A percentile compares a stretch with the other conserved stretches of the same genome.
Evolutionary conservation across 495 filamentous ascomycete genomes (phyloP).

Genomic region (Podospora pseudoanserina): DNA sequence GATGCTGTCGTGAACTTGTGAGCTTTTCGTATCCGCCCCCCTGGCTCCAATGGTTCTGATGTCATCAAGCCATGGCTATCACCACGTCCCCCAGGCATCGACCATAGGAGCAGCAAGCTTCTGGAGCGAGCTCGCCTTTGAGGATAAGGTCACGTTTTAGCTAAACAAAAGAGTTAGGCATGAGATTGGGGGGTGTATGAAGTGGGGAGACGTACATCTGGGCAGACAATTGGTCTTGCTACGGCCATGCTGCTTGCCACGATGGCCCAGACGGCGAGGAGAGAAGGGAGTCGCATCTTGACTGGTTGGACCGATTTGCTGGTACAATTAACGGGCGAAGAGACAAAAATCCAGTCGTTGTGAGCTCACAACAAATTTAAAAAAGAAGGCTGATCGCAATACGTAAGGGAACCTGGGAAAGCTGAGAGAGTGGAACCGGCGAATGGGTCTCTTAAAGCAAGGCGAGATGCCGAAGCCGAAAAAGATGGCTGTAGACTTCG

Average conservation of each 20-base stretch:
- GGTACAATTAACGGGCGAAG: neutral
- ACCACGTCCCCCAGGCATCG: constrained; percentile 46
- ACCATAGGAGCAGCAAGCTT: constrained; percentile 50
- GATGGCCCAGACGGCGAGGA: constrained; percentile 23
- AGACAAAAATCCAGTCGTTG: neutral
- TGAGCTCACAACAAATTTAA: neutral
- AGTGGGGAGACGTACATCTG: constrained; percentile 31
- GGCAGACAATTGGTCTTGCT: constrained; percentile 35
- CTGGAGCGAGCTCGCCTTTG: constrained; percentile 40
- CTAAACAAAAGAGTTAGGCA: constrained; percentile 29
- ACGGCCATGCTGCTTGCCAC: constrained; percentile 14
- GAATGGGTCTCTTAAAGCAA: neutral
- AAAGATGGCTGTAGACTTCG: neutral
- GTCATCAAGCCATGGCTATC: constrained; percentile 32
- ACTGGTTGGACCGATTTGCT: neutral
- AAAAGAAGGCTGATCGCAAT: neutral
- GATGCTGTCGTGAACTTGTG: neutral
- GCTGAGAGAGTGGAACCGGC: neutral
- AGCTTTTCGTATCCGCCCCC: neutral
- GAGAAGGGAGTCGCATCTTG: neutral
- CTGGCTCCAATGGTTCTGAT: neutral
- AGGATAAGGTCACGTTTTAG: constrained; percentile 46
- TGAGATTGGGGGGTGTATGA: neutral
- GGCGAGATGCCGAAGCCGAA: neutral
- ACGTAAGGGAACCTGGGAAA: neutral